phyloP scores from a whole-genome alignment of 2,329 filamentous ascomycete genomes.

The Fusarium bulbicola region DNA sequence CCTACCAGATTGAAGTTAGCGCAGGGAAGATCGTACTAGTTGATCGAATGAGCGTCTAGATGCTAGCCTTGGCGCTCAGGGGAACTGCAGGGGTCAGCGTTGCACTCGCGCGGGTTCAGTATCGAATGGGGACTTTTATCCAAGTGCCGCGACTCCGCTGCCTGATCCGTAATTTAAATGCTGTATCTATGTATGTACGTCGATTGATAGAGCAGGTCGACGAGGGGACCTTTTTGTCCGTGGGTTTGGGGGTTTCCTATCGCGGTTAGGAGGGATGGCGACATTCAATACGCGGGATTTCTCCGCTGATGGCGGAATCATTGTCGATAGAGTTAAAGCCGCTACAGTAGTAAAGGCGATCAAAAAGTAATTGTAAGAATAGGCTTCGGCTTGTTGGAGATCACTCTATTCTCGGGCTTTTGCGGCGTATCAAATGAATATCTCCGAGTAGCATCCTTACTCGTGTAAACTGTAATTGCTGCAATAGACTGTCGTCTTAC shows the following conservation, averaged over 20 bases:
- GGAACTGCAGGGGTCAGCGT: not conserved
- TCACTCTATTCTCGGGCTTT: not conserved
- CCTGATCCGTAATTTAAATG: not conserved
- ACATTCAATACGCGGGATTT: not conserved
- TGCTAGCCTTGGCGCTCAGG: conserved; percentile 10
- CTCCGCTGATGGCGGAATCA: not conserved
- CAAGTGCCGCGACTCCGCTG: not conserved
- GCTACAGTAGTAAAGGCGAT: not conserved
- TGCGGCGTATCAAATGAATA: not conserved
- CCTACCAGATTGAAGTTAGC: conserved; percentile 11
- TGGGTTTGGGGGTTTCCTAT: not conserved
- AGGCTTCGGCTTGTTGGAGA: not conserved
- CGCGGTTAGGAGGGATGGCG: not conserved
- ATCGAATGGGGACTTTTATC: not conserved
- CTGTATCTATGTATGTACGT: not conserved
- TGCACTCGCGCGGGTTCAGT: not conserved
- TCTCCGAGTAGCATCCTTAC: not conserved
- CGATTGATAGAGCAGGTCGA: not conserved
- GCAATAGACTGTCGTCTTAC: not conserved
- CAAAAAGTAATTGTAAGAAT: not conserved
- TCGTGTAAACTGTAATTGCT: not conserved
- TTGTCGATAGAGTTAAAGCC: not conserved
- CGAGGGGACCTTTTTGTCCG: not conserved
- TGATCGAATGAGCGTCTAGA: not conserved
- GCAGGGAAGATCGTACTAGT: conserved; percentile 10